Base-by-base conservation (phyloP, 352 stramenopile species). In the Albugo laibachii region DNA sequence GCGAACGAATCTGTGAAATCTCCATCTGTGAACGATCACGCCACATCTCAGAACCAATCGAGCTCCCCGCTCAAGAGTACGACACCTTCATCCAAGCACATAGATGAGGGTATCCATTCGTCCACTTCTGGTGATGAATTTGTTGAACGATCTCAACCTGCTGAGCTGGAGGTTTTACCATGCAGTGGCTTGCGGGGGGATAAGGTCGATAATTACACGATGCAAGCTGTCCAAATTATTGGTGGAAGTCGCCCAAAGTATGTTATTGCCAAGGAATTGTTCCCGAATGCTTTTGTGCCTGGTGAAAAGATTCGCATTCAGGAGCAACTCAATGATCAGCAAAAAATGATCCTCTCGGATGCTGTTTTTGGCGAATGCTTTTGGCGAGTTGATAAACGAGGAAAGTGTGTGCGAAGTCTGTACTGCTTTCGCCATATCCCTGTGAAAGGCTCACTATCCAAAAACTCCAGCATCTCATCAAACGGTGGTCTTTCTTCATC, bases 221-320 rank as follows among this genome's bases (percentile, higher is more conserved):
- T 59, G 13, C 71, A 62, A 20, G 63, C 72, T 0, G 65, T 82
- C 0, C 76, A 88, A 47, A 49, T 83, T 21, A 72, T 83, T 11
- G 76, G 76, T 16, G 76, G 76, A 6, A 84, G 76, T 47, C 68
- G 76, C 11, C 76, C 76, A 14, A 73, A 72, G 24, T 83, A 88
- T 40, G 73, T 88, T 12, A 83, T 88, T 41, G 76, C 76, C 11
- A 76, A 76, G 13, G 76, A 88, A 43, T 42, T 85, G 2, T 84
- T 81, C 38, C 73, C 73, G 8, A 56, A 66, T 13, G 60, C 70
- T 5, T 85, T 88, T 43, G 47, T 41, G 1, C 64, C 66, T 15
- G 62, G 70, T 15, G 58, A 62, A 35, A 78, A 76, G 19, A 63
- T 84, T 38, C 72, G 75, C 21, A 85, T 88, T 14, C 49, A 65